These are phyloP conservation scores for Amaranthus tricolor DNA, from an alignment of 179 eudicot species.

Conservation along the genomic window DNA sequence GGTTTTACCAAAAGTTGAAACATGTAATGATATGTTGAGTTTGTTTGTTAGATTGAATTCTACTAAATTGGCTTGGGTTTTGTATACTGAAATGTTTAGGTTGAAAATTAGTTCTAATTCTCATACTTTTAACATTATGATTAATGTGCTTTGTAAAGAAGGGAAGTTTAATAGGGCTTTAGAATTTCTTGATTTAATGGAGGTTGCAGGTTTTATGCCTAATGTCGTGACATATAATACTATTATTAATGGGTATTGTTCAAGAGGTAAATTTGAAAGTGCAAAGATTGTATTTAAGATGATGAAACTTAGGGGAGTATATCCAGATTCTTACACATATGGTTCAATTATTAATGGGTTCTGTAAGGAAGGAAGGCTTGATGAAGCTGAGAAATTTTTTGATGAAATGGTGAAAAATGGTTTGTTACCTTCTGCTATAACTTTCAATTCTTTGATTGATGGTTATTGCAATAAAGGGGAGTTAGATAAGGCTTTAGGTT, in stretches of 20 bases:
- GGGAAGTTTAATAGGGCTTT: slow-evolving; percentile 67
- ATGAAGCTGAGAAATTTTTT: slow-evolving; percentile 46
- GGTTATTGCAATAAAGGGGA: slow-evolving; percentile 61
- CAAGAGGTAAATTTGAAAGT: slow-evolving; percentile 47
- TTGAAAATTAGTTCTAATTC: slow-evolving; percentile 48
- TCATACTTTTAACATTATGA: slow-evolving; percentile 73
- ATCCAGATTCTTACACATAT: slow-evolving; percentile 66
- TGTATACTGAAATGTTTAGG: slow-evolving; percentile 73
- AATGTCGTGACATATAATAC: slow-evolving; percentile 69
- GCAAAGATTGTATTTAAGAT: slow-evolving; percentile 40
- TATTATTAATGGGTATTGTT: slow-evolving; percentile 54
- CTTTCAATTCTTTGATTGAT: slow-evolving; percentile 62
- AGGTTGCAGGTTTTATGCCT: slow-evolving; percentile 52
- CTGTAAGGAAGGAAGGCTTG: slow-evolving; percentile 50
- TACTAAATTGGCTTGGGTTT: slow-evolving; percentile 50
- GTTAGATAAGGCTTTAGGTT: slow-evolving; percentile 52
- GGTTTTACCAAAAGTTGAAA: slow-evolving; percentile 46
- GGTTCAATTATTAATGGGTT: slow-evolving; percentile 52
- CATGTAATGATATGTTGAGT: slow-evolving; percentile 61
- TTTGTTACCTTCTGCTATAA: slow-evolving; percentile 48
- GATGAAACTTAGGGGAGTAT: slow-evolving; percentile 56
- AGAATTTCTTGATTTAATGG: slow-evolving; percentile 60
- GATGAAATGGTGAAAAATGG: slow-evolving; percentile 45
- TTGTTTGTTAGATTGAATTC: slow-evolving; percentile 45
- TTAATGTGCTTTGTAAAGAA: slow-evolving; percentile 68